Evolutionary conservation across 2,329 filamentous ascomycete species (phyloP), one percentile per base, ranked within the genome.

Genomic region (Colletotrichum spinosum): DNA sequence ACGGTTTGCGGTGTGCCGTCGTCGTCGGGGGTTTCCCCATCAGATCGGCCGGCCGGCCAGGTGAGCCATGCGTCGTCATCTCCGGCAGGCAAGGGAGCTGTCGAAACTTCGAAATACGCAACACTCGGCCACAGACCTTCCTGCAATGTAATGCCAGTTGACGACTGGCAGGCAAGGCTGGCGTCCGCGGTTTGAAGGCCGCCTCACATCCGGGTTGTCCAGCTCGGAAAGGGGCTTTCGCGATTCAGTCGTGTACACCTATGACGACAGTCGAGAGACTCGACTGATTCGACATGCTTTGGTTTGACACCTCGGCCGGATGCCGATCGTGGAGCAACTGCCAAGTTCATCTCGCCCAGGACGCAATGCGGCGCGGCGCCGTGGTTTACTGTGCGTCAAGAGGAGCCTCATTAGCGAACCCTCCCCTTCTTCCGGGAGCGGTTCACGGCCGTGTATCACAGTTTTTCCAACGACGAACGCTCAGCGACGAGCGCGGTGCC

Each of bases 51-150:
- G 12, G 41, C 48, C 60, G 45, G 45, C 60, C 37, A 53, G 60
- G 60, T 59, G 51, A 61, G 51, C 58, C 58, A 61, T 61, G 56
- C 55, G 39, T 50, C 25, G 48, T 55, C 58, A 65, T 65, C 52
- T 62, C 55, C 62, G 62, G 62, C 62, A 62, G 62, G 62, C 58
- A 65, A 62, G 62, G 62, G 58, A 45, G 39, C 42, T 51, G 58
- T 55, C 42, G 38, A 13, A 33, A 25, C 5, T 25, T 25, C 25
- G 25, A 25, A 25, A 25, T 25, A 25, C 25, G 25, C 25, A 25
- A 62, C 33, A 35, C 11, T 42, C 41, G 35, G 37, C 46, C 41
- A 51, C 35, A 37, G 52, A n/a, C 51, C 46, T 62, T 62, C 57
- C 62, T 65, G 61, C 61, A 65, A 61, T 51, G 45, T 34, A 42